Base-by-base conservation (phyloP, 208 protist species). In the Trypanosoma mega region DNA sequence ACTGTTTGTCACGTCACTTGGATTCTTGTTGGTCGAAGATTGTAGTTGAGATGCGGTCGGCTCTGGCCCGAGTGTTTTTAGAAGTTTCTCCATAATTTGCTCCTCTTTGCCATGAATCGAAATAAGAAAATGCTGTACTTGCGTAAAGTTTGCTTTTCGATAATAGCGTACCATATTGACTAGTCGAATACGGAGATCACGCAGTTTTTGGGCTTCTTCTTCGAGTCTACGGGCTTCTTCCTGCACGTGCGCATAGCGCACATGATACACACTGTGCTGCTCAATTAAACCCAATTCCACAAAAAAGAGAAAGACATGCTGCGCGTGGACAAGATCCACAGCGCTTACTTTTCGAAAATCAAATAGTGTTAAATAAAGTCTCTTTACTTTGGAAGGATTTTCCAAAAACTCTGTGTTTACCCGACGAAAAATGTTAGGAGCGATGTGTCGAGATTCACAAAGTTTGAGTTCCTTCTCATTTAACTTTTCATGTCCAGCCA, bases 221-320 rank as follows among this genome's bases (percentile, higher is more conserved):
- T n/a, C n/a, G n/a, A n/a, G n/a, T n/a, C n/a, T n/a, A n/a, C n/a
- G n/a, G n/a, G n/a, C n/a, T 43, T 55, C 34, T 2, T 55, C 18
- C 31, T 55, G 50, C 8, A 39, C 12, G 21, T 55, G 16, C 2
- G 7, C 26, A 45, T 24, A 60, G 9, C 54, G 9, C 14, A 60
- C 36, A 47, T 60, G 54, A 26, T 26, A 61, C 23, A 49, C 1
- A 26, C 14, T 20, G 33, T 49, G 23, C 11, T 33, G 56, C 31
- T 70, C 63, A 1, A 70, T 16, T 7, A 7, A 45, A 1, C 23
- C 43, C 37, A 68, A 12, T 34, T 70, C 23, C 16, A 61, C 2
- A 41, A 70, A 70, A 26, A 70, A 70, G 16, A 33, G 18, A 53
- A 70, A 70, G 5, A 70, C 24, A 16, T 59, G 23, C 45, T 70